Evolutionary conservation across 805 yeast genomes (phyloP), one percentile per base, ranked within the genome.

Genomic region (Wickerhamiella lipophila): DNA sequence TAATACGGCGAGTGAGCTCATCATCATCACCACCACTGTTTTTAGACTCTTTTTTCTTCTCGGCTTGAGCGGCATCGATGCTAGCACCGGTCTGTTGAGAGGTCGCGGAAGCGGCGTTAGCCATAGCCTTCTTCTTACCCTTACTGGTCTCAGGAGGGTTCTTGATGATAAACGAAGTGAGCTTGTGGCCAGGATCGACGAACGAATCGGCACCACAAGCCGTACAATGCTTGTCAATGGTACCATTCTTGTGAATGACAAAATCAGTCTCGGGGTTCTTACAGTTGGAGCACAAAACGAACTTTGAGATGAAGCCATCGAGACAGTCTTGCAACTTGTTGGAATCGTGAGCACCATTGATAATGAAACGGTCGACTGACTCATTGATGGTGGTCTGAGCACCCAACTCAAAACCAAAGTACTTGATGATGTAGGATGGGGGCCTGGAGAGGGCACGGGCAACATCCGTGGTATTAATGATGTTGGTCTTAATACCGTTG

Each of bases 231-330:
- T 87, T 80, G 58, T 79, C 81, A 63, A 92, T 71, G 56, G 72
- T 72, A 40, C 81, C 92, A 56, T 77, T 81, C 58, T 79, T 82
- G 59, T 80, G 78, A 58, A 92, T 73, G 57, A 79, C 73, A 63
- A 88, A 80, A 64, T 86, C 96, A 21, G 98, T 92, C 70, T 92
- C 98, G 42, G 98, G 98, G 70, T 92, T 92, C 71, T 84, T 83
- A 74, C 98, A 92, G 50, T 85, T 75, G 23, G 83, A 88, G 77
- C 98, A 92, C 47, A 92, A 76, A 53, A 92, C 96, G 63, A 86
- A 92, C 67, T 81, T 88, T 69, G 72, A 73, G 71, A 92, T 92
- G 69, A 92, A 92, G 2, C 94, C 96, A 66, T 92, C 98, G 61
- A 92, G 73, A 25, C 83, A 76, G 63, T 92, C 98, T 72, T 92